Percentiles rank a stretch among this genome's conserved stretches.
Conservation (phyloP, 2,329 filamentous ascomycete genomes). For the Boeremia exigua region DNA sequence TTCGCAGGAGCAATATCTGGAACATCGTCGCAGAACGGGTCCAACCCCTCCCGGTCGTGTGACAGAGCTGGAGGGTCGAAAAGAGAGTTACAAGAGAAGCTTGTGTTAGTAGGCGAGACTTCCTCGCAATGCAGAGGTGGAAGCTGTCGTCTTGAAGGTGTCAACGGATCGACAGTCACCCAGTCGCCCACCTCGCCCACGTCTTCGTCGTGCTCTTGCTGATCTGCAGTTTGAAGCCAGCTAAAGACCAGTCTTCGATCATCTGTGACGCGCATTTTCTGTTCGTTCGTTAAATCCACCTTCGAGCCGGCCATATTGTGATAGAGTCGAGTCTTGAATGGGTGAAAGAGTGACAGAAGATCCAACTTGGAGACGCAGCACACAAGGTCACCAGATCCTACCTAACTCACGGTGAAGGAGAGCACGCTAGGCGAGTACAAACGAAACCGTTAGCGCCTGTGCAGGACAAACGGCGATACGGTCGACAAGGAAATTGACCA, state of each 20-base stretch:
- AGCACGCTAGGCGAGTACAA: too few relatives aligned
- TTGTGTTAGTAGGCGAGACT: constrained; percentile 5
- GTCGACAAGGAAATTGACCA: too few relatives aligned
- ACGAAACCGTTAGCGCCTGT: too few relatives aligned
- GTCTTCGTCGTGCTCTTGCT: not conserved
- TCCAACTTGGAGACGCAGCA: too few relatives aligned
- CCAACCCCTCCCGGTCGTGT: not conserved
- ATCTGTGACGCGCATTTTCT: not conserved
- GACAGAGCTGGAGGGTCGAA: not conserved
- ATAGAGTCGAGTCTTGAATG: not conserved
- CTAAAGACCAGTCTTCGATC: not conserved
- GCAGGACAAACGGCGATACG: too few relatives aligned
- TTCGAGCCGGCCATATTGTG: not conserved
- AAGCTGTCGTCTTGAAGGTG: not conserved
- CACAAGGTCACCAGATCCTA: not conserved
- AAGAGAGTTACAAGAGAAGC: not conserved
- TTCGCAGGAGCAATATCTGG: not conserved
- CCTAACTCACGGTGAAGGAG: not conserved
- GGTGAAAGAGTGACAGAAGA: not conserved
- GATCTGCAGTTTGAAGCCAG: constrained; percentile 1
- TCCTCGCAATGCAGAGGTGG: not conserved
- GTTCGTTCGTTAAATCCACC: not conserved
- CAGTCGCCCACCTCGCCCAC: not conserved
- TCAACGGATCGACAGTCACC: not conserved
- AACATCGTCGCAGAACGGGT: constrained; percentile 2